Percentiles rank a stretch among this genome's conserved stretches.
Evolutionary conservation across 805 yeast genomes (phyloP).

Genomic region (Blastobotrys attinorum): DNA sequence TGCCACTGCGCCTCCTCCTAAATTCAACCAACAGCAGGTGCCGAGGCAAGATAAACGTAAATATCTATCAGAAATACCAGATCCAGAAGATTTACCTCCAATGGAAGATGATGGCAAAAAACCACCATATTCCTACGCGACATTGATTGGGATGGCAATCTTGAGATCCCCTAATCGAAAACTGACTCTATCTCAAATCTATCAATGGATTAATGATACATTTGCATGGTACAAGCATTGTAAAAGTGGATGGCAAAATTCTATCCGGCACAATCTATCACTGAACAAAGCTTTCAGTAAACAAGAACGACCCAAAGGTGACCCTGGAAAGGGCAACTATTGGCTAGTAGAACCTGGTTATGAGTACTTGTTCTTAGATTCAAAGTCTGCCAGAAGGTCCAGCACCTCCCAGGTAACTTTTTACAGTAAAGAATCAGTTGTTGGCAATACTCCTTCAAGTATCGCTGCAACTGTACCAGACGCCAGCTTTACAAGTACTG

Average conservation of each 20-base stretch:
- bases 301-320: conserved; percentile 71
- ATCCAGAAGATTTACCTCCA: conserved; percentile 31
- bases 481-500: background rate
- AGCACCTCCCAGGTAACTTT: background rate
- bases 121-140: conserved; percentile 94
- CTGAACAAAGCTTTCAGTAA: conserved; percentile 88
- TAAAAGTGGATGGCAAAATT: conserved; percentile 96
- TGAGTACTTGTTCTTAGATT: conserved; percentile 66
- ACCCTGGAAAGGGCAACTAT: conserved; percentile 63
- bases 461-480: background rate
- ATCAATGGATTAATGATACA: conserved; percentile 83
- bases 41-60: background rate
- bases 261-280: conserved; percentile 89
- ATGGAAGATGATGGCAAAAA: conserved; percentile 52
- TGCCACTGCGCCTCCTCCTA: background rate
- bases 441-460: background rate
- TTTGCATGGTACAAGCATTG: conserved; percentile 75
- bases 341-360: conserved; percentile 86
- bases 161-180: conserved; percentile 67
- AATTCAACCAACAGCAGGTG: background rate
- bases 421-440: background rate
- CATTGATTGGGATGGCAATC: conserved; percentile 87
- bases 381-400: background rate
- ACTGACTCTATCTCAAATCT: conserved; percentile 75
- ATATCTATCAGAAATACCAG: conserved; percentile 5